Base-by-base conservation (phyloP, 768 basidiomycete species). In the Tephrocybe sp. region DNA sequence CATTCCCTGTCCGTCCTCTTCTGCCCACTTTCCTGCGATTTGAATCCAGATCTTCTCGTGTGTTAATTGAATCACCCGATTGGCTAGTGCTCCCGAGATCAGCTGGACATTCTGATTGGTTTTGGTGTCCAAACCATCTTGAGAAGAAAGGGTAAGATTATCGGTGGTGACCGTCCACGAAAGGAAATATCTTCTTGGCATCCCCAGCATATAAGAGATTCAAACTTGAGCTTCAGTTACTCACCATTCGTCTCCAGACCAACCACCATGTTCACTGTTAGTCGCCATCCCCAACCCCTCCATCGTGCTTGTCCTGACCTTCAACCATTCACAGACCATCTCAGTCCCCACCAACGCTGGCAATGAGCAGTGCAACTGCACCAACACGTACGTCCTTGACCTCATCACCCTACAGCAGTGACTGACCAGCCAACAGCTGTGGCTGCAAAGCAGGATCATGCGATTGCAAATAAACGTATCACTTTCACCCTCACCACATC, bases 341-440 rank as follows among this genome's bases (percentile, higher is more conserved):
- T 4, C 60, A 45, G 42, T 55, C 52, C 69, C 65, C 20, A 60
- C 66, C 43, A 60, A 70, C 63, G 52, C 57, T 34, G 61, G 60
- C 22, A 41, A 55, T 32, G 53, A 9, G 38, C 47, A 45, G 49
- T 66, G 64, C 60, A 54, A 51, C 14, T 69, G 69, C 61, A 60
- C 33, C 11, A 5, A 35, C 1, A 11, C 50, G 69, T 70, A 59
- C 1, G 60, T 51, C 13, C 23, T 34, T 0, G 31, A 9, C 13
- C 2, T 40, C 16, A 19, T 39, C 34, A 32, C 30, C 35, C 35
- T 7, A 17, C 33, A 12, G 14, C 10, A 22, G n/a, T 39, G 22
- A 50, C 16, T 17, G 10, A 23, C 17, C 23, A 7, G 19, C 19
- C 26, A 38, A n/a, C 16, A 52, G 51, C 34, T 52, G 51, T 35